Conservation (phyloP, 805 yeast species). For the Dipodascopsis tothii region DNA sequence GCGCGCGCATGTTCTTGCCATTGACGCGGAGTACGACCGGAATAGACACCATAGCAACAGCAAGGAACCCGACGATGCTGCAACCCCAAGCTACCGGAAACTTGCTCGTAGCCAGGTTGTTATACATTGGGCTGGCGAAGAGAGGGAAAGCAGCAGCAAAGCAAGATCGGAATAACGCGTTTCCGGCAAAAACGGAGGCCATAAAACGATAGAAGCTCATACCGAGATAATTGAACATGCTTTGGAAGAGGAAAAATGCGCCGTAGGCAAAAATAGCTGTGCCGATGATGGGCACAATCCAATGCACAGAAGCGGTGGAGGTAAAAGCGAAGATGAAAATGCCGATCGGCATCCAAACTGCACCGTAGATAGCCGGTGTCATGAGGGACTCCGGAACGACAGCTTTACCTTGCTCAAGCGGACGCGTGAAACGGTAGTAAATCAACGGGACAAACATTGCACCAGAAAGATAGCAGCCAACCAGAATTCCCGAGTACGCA, state of each 20-base stretch:
- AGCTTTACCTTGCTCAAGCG: neutral
- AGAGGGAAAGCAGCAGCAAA: slow-evolving; percentile 5
- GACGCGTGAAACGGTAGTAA: slow-evolving; percentile 1
- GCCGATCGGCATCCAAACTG: slow-evolving; percentile 37
- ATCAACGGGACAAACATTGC: neutral
- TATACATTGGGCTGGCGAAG: slow-evolving; percentile 5
- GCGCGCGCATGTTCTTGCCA: slow-evolving; percentile 32
- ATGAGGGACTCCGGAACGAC: slow-evolving; percentile 13
- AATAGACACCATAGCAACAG: slow-evolving; percentile 39
- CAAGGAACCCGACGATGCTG: slow-evolving; percentile 42
- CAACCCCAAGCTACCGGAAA: slow-evolving; percentile 59
- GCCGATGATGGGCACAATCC: slow-evolving; percentile 46
- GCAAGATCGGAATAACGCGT: slow-evolving; percentile 23
- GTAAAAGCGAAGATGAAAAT: slow-evolving; percentile 48
- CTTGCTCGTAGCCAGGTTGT: neutral
- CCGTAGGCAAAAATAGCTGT: slow-evolving; percentile 36
- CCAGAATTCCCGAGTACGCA: slow-evolving; percentile 40
- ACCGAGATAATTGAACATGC: slow-evolving; percentile 44
- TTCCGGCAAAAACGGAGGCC: slow-evolving; percentile 54
- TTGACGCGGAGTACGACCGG: slow-evolving; percentile 38
- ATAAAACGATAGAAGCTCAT: slow-evolving; percentile 42
- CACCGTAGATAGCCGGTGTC: slow-evolving; percentile 4
- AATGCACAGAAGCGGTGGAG: slow-evolving; percentile 36
- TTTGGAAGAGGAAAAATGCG: slow-evolving; percentile 45
- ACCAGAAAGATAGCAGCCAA: slow-evolving; percentile 40